Evolutionary conservation across 1,139 yeast genomes (phyloP).

Genomic region (Keqinozyma sinolaborantium): DNA sequence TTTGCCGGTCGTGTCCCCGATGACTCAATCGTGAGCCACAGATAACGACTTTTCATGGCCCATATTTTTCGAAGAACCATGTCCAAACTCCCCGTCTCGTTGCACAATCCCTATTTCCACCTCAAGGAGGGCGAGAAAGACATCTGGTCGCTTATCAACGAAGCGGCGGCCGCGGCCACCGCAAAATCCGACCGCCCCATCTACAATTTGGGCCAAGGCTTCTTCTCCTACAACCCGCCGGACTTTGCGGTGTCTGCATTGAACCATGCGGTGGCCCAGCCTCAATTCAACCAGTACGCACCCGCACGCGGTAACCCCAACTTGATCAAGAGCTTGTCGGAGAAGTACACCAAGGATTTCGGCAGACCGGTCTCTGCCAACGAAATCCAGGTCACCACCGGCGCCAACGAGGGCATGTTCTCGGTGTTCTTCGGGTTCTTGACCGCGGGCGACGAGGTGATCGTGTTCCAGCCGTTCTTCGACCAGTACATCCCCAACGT

Average conservation of each 20-base stretch:
- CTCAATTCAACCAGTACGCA: conserved; percentile 86
- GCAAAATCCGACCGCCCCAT: conserved; percentile 67
- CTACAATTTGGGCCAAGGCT: conserved; percentile 92
- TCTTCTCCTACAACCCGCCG: conserved; percentile 93
- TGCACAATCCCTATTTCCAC: conserved; percentile 61
- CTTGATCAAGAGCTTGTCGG: conserved; percentile 64
- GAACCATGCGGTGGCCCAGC: conserved; percentile 64
- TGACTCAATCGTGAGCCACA: conserved; percentile 1
- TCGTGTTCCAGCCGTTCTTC: conserved; percentile 96
- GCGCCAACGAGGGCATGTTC: conserved; percentile 95
- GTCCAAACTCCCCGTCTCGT: conserved; percentile 9
- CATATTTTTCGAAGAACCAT: neutral
- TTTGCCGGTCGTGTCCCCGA: neutral
- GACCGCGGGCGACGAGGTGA: conserved; percentile 88
- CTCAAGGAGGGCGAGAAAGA: conserved; percentile 65
- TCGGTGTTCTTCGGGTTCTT: conserved; percentile 81
- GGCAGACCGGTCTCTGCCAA: conserved; percentile 57
- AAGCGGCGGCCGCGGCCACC: conserved; percentile 70
- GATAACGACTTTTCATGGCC: neutral
- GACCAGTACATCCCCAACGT: conserved; percentile 95
- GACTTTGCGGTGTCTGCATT: conserved; percentile 83
- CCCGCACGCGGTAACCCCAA: conserved; percentile 86
- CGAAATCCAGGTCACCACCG: conserved; percentile 83
- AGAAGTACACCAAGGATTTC: conserved; percentile 66
- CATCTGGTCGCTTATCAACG: conserved; percentile 92